phyloP scores from a whole-genome alignment of 169 alveolate species.

The Eimeria sp. region DNA sequence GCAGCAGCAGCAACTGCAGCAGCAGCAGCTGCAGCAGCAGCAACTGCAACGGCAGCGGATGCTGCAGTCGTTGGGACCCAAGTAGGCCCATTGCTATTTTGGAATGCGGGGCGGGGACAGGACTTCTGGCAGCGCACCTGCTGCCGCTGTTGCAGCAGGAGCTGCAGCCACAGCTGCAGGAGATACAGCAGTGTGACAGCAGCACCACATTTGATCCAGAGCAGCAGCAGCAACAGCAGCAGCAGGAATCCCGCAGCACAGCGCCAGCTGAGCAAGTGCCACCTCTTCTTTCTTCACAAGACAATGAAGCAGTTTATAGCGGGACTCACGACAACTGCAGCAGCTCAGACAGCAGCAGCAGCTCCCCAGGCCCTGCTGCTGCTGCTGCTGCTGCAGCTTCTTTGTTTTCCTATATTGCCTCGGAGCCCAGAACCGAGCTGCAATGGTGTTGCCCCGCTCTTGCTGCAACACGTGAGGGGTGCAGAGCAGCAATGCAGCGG shows the following conservation, averaged over 20 bases:
- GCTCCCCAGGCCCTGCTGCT: neutral
- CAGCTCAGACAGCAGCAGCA: neutral
- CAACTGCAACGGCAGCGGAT: constrained; percentile 20
- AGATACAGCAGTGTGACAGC: neutral
- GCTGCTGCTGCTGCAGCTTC: neutral
- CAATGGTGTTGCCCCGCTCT: constrained; percentile 15
- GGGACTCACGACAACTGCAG: neutral
- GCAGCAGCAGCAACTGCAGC: neutral
- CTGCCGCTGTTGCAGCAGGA: constrained; percentile 40
- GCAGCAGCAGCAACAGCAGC: constrained; percentile 70
- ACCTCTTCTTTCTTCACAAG: neutral
- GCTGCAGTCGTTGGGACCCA: constrained; percentile 58
- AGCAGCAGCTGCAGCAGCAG: neutral
- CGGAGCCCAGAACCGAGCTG: constrained; percentile 43
- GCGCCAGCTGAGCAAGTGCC: neutral
- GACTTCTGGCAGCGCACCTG: constrained; percentile 63
- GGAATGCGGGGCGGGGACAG: constrained; percentile 65
- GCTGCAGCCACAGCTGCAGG: constrained; percentile 18
- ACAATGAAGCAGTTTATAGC: neutral
- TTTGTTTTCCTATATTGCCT: constrained; percentile 28
- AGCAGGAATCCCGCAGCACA: neutral
- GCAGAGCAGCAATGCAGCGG: constrained; percentile 46
- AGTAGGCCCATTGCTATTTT: neutral
- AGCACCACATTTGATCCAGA: neutral
- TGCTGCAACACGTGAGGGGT: constrained; percentile 23